phyloP scores from a whole-genome alignment of 805 yeast species.

The Barnettozyma salicaria region DNA sequence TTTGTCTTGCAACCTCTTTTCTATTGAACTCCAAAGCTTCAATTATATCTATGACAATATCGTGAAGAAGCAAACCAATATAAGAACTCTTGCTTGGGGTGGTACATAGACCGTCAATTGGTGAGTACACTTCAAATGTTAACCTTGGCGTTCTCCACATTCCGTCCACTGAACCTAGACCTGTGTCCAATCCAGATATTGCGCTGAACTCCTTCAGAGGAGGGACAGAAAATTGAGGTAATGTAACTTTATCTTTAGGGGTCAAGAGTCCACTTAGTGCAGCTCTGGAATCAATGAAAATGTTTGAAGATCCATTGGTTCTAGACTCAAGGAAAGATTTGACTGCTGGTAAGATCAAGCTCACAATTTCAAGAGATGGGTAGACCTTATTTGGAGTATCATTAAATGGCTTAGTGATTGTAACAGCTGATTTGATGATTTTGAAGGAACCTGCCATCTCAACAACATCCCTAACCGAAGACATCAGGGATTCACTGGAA shows the following conservation, averaged over 20 bases:
- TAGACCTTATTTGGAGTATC: constrained; percentile 38
- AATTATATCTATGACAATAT: constrained; percentile 66
- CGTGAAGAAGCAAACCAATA: constrained; percentile 62
- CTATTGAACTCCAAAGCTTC: constrained; percentile 85
- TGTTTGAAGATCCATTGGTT: constrained; percentile 23
- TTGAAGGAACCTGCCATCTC: constrained; percentile 38
- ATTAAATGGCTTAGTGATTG: constrained; percentile 25
- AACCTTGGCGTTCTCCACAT: constrained; percentile 64
- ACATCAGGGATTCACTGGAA: constrained; percentile 30
- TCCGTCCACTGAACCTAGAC: constrained; percentile 50
- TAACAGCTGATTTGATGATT: constrained; percentile 18
- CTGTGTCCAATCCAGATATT: constrained; percentile 29
- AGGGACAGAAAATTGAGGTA: constrained; percentile 30
- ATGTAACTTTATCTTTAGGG: constrained; percentile 16
- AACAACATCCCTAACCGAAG: constrained; percentile 34
- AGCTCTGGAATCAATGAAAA: constrained; percentile 33
- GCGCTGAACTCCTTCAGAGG: constrained; percentile 30
- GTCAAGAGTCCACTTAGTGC: constrained; percentile 14
- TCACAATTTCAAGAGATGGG: constrained; percentile 41
- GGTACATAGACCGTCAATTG: constrained; percentile 54
- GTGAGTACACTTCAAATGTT: constrained; percentile 54
- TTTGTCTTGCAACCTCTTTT: constrained; percentile 77
- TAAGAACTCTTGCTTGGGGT: constrained; percentile 49
- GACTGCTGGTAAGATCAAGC: constrained; percentile 46
- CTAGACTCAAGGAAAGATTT: constrained; percentile 5